Conservation (phyloP, 306 rosid genomes). For the peach (Prunus persica) region Prunus_persica_NCBIv2 NC_034011.1:8274501-8275000, state of each 20-base stretch:
- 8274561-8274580: conserved; percentile 49
- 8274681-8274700: conserved; percentile 55
- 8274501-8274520: conserved; percentile 76
- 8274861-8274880: conserved; percentile 80
- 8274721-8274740: conserved; percentile 62
- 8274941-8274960: conserved; percentile 77
- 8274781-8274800: conserved; percentile 12
- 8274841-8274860: conserved; percentile 76
- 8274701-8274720: conserved; percentile 71
- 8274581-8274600: conserved; percentile 6
- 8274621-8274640: conserved; percentile 54
- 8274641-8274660: conserved; percentile 67
- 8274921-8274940: conserved; percentile 82
- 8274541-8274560: conserved; percentile 70
- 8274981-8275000: conserved; percentile 27
- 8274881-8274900: conserved; percentile 68
- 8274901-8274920: conserved; percentile 66
- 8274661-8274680: conserved; percentile 74
- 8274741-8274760: conserved; percentile 14
- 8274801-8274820: conserved; percentile 96
- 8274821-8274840: conserved; percentile 94
- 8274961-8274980: conserved; percentile 84
- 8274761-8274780: conserved; percentile 5
- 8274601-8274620: conserved; percentile 22
- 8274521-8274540: conserved; percentile 59